Evolutionary conservation across 345 rosid genomes (phyloP), one percentile per base, ranked within the genome.

Genomic region (Syzygium jambos): DNA sequence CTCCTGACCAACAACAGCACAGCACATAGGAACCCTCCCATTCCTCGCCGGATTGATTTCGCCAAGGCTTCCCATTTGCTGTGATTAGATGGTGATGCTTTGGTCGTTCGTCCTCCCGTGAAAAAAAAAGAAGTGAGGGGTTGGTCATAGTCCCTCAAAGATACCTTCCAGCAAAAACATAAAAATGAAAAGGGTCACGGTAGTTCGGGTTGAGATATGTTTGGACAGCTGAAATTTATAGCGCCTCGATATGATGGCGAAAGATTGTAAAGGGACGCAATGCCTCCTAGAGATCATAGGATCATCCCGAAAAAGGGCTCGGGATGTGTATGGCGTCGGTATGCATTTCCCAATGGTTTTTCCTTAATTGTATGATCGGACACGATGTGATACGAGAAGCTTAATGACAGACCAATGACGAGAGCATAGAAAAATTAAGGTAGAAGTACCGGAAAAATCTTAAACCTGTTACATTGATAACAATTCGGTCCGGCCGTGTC

Each of bases 271-370:
- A 17, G 2, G n/a, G 49, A 68, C 21, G 34, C 7, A 8, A 3
- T 34, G n/a, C 43, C 11, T 19, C 25, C 0, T 9, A 1, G 2
- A 73, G 23, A 19, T 19, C 80, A 19, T 0, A 0, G 49, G 19
- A 73, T 34, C 46, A 34, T 73, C 1, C 6, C 14, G 0, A 30
- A 65, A 10, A 8, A 34, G 30, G 30, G 23, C 1, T 30, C 41
- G 9, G 1, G 12, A 65, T 0, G 23, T 0, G 78, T 29, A 34
- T 29, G 21, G 19, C 16, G 0, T 5, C 5, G 7, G 15, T 29
- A 8, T 29, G 9, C 29, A 22, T 29, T 65, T 65, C 1, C 3
- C 11, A 15, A 15, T 7, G 1, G 1, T n/a, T n/a, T 30, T 65
- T 4, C 30, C 23, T 3, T 34, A 34, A 4, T 34, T 30, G 34